Evolutionary conservation across 495 filamentous ascomycete genomes (phyloP).

Genomic region (Aspergillus indologenus): DNA sequence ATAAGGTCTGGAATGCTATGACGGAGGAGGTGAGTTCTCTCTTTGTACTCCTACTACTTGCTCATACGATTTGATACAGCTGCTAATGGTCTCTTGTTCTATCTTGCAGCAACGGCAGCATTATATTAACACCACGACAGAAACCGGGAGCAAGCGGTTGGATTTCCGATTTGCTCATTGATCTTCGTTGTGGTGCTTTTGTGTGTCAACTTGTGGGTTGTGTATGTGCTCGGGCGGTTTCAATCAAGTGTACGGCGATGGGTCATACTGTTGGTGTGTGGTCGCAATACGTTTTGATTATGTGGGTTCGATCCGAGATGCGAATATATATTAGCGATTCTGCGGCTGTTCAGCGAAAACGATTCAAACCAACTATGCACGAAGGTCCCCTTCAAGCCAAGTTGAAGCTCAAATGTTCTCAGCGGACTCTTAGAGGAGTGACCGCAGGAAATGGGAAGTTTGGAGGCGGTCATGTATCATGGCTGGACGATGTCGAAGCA

Average conservation of each 20-base stretch:
- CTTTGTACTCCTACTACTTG: not conserved
- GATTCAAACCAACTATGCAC: too few relatives aligned
- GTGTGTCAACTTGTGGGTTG: slow-evolving; percentile 6
- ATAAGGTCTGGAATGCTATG: slow-evolving; percentile 36
- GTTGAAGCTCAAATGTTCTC: too few relatives aligned
- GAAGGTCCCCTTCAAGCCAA: too few relatives aligned
- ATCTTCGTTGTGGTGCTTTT: slow-evolving; percentile 12
- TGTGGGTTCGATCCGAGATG: too few relatives aligned
- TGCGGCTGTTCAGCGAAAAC: too few relatives aligned
- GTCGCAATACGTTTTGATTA: too few relatives aligned
- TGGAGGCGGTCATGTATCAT: too few relatives aligned
- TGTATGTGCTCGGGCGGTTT: not conserved
- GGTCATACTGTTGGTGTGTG: too few relatives aligned
- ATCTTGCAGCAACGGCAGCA: slow-evolving; percentile 11
- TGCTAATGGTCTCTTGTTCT: not conserved
- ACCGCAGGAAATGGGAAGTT: too few relatives aligned
- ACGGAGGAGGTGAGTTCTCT: slow-evolving; percentile 20
- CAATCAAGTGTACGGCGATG: too few relatives aligned
- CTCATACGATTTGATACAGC: not conserved
- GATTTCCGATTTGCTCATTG: slow-evolving; percentile 35
- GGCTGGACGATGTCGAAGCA: not conserved
- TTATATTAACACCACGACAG: slow-evolving; percentile 30
- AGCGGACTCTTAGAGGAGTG: too few relatives aligned
- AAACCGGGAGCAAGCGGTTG: slow-evolving; percentile 35
- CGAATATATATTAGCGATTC: too few relatives aligned